Percentiles rank a stretch among this genome's conserved stretches.
Conservation (phyloP, 371 early-diverging fungal genomes). For the Rhizopus stolonifer region DNA sequence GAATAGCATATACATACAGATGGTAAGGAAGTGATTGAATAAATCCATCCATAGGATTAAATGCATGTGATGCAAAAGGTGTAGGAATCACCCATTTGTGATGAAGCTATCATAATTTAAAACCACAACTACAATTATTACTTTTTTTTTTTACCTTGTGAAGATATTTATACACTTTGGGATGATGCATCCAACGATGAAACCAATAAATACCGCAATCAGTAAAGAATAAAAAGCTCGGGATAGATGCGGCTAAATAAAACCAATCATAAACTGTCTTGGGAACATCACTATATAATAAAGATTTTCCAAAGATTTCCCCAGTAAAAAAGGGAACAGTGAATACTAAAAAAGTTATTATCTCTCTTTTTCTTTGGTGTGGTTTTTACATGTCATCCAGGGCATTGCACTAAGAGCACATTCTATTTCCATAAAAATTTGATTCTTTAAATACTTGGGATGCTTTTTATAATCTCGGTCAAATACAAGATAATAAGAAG, state of each 20-base stretch:
- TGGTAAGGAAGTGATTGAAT: conserved; percentile 93
- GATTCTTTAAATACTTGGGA: conserved; percentile 89
- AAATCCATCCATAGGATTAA: conserved; percentile 93
- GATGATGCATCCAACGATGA: conserved; percentile 90
- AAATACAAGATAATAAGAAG: conserved; percentile 82
- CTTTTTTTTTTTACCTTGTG: conserved; percentile 76
- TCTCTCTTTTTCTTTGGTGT: not conserved
- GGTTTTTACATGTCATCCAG: conserved; percentile 61
- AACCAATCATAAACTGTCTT: conserved; percentile 46
- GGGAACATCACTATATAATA: conserved; percentile 62
- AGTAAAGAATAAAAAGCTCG: conserved; percentile 84
- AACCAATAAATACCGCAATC: conserved; percentile 95
- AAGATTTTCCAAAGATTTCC: conserved; percentile 86
- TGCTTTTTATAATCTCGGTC: conserved; percentile 87
- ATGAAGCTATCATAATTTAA: conserved; percentile 47
- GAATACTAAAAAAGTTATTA: conserved; percentile 39
- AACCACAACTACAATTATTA: too few species aligned
- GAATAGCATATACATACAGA: conserved; percentile 81
- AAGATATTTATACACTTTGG: conserved; percentile 77
- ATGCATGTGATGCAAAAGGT: conserved; percentile 94
- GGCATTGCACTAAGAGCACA: conserved; percentile 80
- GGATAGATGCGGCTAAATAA: conserved; percentile 64
- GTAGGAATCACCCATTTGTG: conserved; percentile 79
- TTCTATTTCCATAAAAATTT: conserved; percentile 81
- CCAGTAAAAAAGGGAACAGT: conserved; percentile 90